Base-by-base conservation (phyloP, 163 green algal species). In the Scenedesmus sp. region DNA sequence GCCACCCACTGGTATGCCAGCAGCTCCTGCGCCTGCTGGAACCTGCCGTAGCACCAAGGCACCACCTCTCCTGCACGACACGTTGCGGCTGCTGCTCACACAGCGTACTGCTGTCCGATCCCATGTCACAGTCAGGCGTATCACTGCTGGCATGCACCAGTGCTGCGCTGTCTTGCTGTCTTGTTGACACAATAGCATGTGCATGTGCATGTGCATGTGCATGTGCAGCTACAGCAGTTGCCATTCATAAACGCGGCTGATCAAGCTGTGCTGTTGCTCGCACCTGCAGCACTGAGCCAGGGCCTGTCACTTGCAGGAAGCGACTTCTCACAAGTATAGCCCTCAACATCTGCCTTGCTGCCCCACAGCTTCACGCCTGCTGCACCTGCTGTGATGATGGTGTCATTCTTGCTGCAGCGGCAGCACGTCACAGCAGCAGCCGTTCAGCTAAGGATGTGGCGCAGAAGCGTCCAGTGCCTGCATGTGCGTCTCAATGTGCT, bases 31-130 rank as follows among this genome's bases (percentile, higher is more conserved):
- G 43, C 44, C 24, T 53, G 70, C 37, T 89, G 61, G 30, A 83
- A 89, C 20, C 85, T 42, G 26, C 85, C 85, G 33, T 89, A 89
- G n/a, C 85, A 89, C 85, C 85, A 89, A 83, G 85, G 85, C 10
- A 83, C 78, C 40, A 84, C 43, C 43, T 84, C 43, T 49, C 78
- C 78, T 59, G 40, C 78, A 84, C 3, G 42, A 73, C 65, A 76
- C 30, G 18, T 12, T 76, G 65, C 59, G 40, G 65, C 65, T n/a
- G 3, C 30, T 76, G 65, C 30, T 37, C 40, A 40, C 73, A 40
- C 0, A 68, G 18, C 53, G 53, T 68, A 30, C 16, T 68, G 53
- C 0, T 68, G 18, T 26, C 15, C 13, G n/a, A n/a, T n/a, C n/a
- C n/a, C n/a, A n/a, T n/a, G 7, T 26, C 13, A 68, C 4, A 30